Evolutionary conservation across 768 basidiomycete genomes (phyloP).

Genomic region (Tylopilus subfusipes): DNA sequence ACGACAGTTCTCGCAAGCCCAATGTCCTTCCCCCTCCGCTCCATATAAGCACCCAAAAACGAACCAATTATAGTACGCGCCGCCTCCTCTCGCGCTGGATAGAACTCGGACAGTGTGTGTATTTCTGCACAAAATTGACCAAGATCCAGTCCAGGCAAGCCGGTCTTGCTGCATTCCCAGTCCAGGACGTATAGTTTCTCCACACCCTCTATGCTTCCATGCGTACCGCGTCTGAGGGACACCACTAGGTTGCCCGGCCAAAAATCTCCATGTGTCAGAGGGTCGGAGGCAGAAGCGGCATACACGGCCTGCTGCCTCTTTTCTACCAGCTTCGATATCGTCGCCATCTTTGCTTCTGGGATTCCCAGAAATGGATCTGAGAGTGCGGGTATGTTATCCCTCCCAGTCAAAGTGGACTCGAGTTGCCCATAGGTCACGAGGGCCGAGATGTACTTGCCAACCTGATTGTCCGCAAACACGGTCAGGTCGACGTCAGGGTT

Average conservation of each 20-base stretch:
- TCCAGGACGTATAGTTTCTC: conserved; percentile 51
- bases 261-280: conserved; percentile 53
- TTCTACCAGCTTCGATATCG: conserved; percentile 33
- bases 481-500: conserved; percentile 27
- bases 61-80: conserved; percentile 37
- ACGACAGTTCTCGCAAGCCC: conserved; percentile 36
- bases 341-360: conserved; percentile 34
- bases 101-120: conserved; percentile 46
- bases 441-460: conserved; percentile 41
- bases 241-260: conserved; percentile 70
- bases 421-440: conserved; percentile 45
- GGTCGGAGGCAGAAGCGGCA: conserved; percentile 26
- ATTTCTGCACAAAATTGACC: conserved; percentile 67
- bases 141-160: conserved; percentile 55
- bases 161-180: conserved; percentile 62
- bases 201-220: conserved; percentile 28
- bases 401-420: conserved; percentile 36
- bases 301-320: conserved; percentile 31
- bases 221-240: conserved; percentile 28
- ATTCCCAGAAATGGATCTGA: conserved; percentile 41
- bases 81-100: conserved; percentile 37
- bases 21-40: conserved; percentile 20
- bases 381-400: conserved; percentile 34
- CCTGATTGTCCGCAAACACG: conserved; percentile 38
- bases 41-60: conserved; percentile 47